Base-by-base conservation (phyloP, 192 early-diverging fungal species). In the Glomus cerebriforme region DNA sequence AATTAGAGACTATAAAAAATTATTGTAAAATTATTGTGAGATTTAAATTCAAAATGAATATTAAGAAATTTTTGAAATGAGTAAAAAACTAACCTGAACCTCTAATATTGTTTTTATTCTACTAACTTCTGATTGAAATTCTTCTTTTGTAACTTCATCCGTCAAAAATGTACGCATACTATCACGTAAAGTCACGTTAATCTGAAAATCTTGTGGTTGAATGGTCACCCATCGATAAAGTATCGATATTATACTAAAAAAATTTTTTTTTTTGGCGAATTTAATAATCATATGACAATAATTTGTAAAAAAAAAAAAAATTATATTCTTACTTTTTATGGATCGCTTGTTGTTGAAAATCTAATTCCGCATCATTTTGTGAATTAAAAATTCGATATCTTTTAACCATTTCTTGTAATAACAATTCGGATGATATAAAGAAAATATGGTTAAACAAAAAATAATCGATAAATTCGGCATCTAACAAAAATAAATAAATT, bases 381-480 rank as follows among this genome's bases (percentile, higher is more conserved):
- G 87, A 84, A 82, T 15, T 35, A 34, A 32, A 15, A 6, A 13
- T 32, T 19, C 90, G 81, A 80, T 89, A 94, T 62, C 92, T 79
- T 1, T 85, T 82, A 31, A 91, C 86, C 60, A 94, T 67, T 45
- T 86, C 82, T 45, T 86, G 85, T 39, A 93, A 43, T 6, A 94
- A 79, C 24, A 87, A 86, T 62, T 81, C 73, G 0, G 91, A 89
- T 4, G 81, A 69, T 17, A 90, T 91, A 75, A 91, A 94, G 77
- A 89, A 88, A 17, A 86, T 78, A 69, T 93, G 91, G 7, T 79
- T 87, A 17, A 88, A 80, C 26, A 94, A 49, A 43, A 89, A 92
- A 32, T 81, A 84, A 78, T 91, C 92, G 22, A 93, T 85, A 84
- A 89, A 94, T 60, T 94, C 92, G 22, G 77, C 24, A 60, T 93